phyloP scores from a whole-genome alignment of 2,329 filamentous ascomycete species.

The Ustulina deusta region DNA sequence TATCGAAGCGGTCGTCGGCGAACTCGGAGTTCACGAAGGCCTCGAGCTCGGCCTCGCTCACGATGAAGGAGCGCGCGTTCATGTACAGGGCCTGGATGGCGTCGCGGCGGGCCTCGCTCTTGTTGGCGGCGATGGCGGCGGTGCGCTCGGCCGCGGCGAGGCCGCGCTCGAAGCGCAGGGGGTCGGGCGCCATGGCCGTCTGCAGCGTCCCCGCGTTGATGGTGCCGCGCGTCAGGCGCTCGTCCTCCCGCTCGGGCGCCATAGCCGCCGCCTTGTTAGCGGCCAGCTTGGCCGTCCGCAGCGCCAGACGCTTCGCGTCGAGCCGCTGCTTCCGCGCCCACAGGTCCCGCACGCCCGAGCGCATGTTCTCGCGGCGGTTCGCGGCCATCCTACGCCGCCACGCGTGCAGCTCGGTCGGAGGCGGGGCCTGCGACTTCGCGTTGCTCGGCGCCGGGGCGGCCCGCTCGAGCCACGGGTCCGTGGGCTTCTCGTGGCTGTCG shows the following conservation, averaged over 20 bases:
- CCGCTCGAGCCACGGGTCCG: slow-evolving; percentile 68
- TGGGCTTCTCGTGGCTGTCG: slow-evolving; percentile 70
- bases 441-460: slow-evolving; percentile 67
- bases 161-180: slow-evolving; percentile 69
- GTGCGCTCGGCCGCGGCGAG: slow-evolving; percentile 57
- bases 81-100: slow-evolving; percentile 90
- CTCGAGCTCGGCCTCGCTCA: slow-evolving; percentile 81
- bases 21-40: slow-evolving; percentile 81
- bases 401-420: slow-evolving; percentile 56
- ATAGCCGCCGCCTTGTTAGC: slow-evolving; percentile 62
- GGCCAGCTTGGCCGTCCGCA: slow-evolving; percentile 62
- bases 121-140: slow-evolving; percentile 59
- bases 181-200: slow-evolving; percentile 69
- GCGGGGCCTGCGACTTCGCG: slow-evolving; percentile 52
- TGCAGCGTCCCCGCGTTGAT: slow-evolving; percentile 66
- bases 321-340: slow-evolving; percentile 70
- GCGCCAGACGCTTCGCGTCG: slow-evolving; percentile 52
- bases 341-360: slow-evolving; percentile 76
- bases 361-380: slow-evolving; percentile 76
- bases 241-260: slow-evolving; percentile 79
- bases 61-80: slow-evolving; percentile 88
- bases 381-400: slow-evolving; percentile 83
- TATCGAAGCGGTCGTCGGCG: slow-evolving; percentile 68
- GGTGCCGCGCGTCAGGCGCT: slow-evolving; percentile 78
- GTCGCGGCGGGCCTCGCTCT: slow-evolving; percentile 72